Evolutionary conservation across 441 rosid genomes (phyloP).

Genomic region (Pelargonium cotyledonis): DNA sequence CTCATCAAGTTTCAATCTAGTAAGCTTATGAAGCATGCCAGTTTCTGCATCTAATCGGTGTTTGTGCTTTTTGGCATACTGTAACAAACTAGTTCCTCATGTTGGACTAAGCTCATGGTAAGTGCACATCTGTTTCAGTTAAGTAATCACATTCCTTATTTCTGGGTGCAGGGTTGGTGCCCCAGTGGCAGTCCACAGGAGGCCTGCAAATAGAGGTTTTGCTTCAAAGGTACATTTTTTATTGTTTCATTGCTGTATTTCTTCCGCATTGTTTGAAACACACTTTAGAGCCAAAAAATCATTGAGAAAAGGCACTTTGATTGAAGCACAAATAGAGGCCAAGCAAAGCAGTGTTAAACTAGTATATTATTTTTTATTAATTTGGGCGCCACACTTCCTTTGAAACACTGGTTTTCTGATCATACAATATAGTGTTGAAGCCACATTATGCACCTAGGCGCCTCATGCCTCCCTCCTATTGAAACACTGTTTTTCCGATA

Average conservation of each 20-base stretch:
- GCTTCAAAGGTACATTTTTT: neutral
- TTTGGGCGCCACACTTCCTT: too few relatives aligned
- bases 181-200: neutral
- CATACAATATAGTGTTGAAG: too few relatives aligned
- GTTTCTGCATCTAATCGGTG: neutral
- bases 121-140: neutral
- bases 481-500: too few relatives aligned
- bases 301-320: too few relatives aligned
- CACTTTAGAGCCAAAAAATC: too few relatives aligned
- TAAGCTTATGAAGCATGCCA: neutral
- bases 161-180: neutral
- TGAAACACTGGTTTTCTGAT: too few relatives aligned
- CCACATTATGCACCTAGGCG: too few relatives aligned
- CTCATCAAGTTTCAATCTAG: neutral
- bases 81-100: neutral
- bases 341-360: too few relatives aligned
- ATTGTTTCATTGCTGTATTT: neutral
- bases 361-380: too few relatives aligned
- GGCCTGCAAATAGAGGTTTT: neutral
- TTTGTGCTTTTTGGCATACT: neutral
- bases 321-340: too few relatives aligned
- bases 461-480: too few relatives aligned
- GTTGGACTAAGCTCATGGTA: neutral
- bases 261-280: neutral
- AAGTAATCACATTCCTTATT: neutral